Evolutionary conservation across 768 basidiomycete species (phyloP), one percentile per base, ranked within the genome.

Genomic region (Lanmaoa rubissima): DNA sequence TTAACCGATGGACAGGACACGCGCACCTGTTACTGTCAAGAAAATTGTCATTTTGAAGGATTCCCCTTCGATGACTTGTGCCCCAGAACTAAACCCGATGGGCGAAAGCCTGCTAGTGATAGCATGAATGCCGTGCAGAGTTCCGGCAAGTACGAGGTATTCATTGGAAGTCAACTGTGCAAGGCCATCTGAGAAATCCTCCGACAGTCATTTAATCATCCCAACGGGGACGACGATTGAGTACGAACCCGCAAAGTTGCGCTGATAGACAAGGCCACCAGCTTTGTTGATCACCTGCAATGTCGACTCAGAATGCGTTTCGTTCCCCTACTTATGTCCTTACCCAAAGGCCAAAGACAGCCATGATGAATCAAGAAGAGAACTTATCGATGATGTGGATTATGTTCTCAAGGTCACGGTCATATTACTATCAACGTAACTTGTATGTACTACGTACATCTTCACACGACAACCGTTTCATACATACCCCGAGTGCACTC

Each of bases 91-190:
- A 21, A 80, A 66, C 5, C 88, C 89, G 17, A 81, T 83, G 3
- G 97, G 96, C 5, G 91, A 93, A 44, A 99, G 78, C 43, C 92
- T 84, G 60, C 89, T 88, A 0, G 96, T 98, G 64, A 98, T 98
- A n/a, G 97, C 97, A 65, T 98, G 97, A 31, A 99, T 96, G 49
- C 96, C 95, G 61, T 98, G 97, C 38, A 98, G 75, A 14, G 97
- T 98, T 43, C 96, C 96, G 3, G 97, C 97, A 40, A 98, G 83
- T 17, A 98, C 92, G 52, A 99, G 85, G 62, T 94, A 89, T 76
- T 97, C 94, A 73, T 97, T 97, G 21, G 95, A 92, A 8, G 91
- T 90, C 51, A 96, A 78, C 55, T 87, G 83, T 10, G 94, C 87
- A 47, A 98, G 85, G n/a, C 93, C 94, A 62, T 95, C 97, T 97